Evolutionary conservation across 306 rosid genomes (phyloP).

Genomic region (Prunus armeniaca): DNA sequence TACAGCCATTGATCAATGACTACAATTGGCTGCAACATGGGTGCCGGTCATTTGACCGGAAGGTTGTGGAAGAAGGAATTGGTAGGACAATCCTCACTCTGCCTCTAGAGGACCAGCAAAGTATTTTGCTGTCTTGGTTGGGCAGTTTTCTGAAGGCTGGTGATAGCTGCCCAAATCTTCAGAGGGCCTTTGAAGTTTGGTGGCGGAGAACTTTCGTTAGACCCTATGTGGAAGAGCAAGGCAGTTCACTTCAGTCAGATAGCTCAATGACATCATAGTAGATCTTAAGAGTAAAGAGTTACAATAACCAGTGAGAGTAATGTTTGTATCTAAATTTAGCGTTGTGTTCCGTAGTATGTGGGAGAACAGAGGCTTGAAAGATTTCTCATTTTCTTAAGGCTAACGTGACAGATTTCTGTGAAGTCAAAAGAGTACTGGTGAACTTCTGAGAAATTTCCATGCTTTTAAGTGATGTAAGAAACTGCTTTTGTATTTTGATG

Average conservation of each 20-base stretch:
- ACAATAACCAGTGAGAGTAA: slow-evolving; percentile 2
- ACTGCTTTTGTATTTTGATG: slow-evolving; percentile 13
- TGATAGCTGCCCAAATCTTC: slow-evolving; percentile 90
- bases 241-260: slow-evolving; percentile 43
- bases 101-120: slow-evolving; percentile 86
- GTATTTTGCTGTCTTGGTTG: slow-evolving; percentile 84
- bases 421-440: slow-evolving; percentile 1
- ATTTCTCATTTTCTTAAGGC: slow-evolving; percentile 17
- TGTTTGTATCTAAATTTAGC: slow-evolving; percentile 8
- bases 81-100: slow-evolving; percentile 93
- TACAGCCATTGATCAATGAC: slow-evolving; percentile 86
- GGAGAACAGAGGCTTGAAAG: not conserved
- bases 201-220: slow-evolving; percentile 88
- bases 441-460: not conserved
- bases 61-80: slow-evolving; percentile 90
- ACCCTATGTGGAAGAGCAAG: slow-evolving; percentile 58
- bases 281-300: not conserved
- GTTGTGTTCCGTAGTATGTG: not conserved
- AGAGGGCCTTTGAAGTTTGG: slow-evolving; percentile 93
- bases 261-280: slow-evolving; percentile 35
- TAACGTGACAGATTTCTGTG: slow-evolving; percentile 11
- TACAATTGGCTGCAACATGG: slow-evolving; percentile 86
- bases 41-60: slow-evolving; percentile 75
- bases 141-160: slow-evolving; percentile 79
- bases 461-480: slow-evolving; percentile 17